Base-by-base conservation (phyloP, 2,329 filamentous ascomycete genomes). In the Beauveria brongniartii region DNA sequence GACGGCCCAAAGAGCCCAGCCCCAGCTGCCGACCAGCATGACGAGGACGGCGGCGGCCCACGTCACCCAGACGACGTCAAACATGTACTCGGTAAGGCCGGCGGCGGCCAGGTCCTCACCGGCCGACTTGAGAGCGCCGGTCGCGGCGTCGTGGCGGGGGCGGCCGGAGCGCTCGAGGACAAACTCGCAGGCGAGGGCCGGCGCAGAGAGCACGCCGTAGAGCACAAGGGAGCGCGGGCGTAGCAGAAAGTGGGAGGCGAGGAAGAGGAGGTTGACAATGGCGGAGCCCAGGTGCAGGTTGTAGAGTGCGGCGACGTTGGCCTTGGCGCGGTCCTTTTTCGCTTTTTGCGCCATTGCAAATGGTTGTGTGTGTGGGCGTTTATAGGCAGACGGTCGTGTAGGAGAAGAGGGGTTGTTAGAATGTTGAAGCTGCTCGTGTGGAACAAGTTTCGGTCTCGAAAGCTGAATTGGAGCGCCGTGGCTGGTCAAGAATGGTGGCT, bases 71-170 rank as follows among this genome's bases (percentile, higher is more conserved):
- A 96, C 79, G 55, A 96, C 84, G 76, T 99, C 94, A 82, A 96
- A 99, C 89, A 97, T 91, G 79, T 95, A 97, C 76, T 97, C 94
- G 12, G 93, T 97, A 78, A 99, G 77, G 5, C 94, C 94, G 40
- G 88, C 83, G 10, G 91, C 90, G 58, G 89, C 86, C 56, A 99
- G 83, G 73, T 99, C 94, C 72, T 97, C 92, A 48, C 94, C 93
- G 0, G 90, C 80, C 37, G 82, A 85, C 71, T 84, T 86, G 64
- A 97, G 79, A n/a, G 87, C 80, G 16, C 80, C 82, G 53, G 84
- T 86, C 28, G 77, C 76, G 24, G 85, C 72, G 65, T 86, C 84
- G 71, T 87, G 90, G 63, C 80, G 86, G 26, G 94, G 94, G 10
- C 93, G 89, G 14, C 90, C 91, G 8, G 92, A 85, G 52, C 83